phyloP scores from a whole-genome alignment of 1,139 yeast genomes.

The Geotrichum restrictum region DNA sequence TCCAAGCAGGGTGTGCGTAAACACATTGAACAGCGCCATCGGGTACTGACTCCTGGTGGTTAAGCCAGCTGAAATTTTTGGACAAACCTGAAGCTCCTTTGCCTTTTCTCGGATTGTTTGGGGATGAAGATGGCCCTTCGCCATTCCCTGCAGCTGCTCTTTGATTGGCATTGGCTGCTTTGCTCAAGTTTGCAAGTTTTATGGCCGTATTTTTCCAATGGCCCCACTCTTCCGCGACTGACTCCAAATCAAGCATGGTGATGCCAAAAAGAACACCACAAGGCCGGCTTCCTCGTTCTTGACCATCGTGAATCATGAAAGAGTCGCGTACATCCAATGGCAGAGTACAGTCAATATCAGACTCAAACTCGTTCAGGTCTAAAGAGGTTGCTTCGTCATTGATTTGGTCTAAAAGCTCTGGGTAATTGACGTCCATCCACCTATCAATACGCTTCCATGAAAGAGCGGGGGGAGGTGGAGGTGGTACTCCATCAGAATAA shows the following conservation, averaged over 20 bases:
- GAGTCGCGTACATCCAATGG: conserved; percentile 77
- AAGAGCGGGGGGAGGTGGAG: conserved; percentile 65
- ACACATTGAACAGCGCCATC: conserved; percentile 63
- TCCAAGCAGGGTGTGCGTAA: conserved; percentile 87
- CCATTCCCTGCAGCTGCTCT: conserved; percentile 21
- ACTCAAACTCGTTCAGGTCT: conserved; percentile 72
- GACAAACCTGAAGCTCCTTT: conserved; percentile 5
- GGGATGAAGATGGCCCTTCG: conserved; percentile 20
- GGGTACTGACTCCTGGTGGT: conserved; percentile 66
- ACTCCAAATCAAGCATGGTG: conserved; percentile 65
- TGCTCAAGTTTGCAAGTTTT: conserved; percentile 29
- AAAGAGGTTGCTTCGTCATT: conserved; percentile 68
- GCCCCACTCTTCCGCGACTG: conserved; percentile 63
- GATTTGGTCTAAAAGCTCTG: conserved; percentile 71
- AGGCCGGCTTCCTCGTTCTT: conserved; percentile 69
- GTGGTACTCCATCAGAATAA: conserved; percentile 51
- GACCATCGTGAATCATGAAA: conserved; percentile 75
- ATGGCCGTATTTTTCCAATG: conserved; percentile 69
- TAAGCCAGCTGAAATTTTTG: conserved; percentile 33
- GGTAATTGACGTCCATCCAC: conserved; percentile 74
- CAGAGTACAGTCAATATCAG: conserved; percentile 60
- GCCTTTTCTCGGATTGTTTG: conserved; percentile 6
- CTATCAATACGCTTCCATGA: conserved; percentile 71
- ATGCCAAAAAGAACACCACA: conserved; percentile 72
- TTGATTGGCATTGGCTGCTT: conserved; percentile 22